Conservation (phyloP, 306 rosid species). For the Rosa chinensis region DNA sequence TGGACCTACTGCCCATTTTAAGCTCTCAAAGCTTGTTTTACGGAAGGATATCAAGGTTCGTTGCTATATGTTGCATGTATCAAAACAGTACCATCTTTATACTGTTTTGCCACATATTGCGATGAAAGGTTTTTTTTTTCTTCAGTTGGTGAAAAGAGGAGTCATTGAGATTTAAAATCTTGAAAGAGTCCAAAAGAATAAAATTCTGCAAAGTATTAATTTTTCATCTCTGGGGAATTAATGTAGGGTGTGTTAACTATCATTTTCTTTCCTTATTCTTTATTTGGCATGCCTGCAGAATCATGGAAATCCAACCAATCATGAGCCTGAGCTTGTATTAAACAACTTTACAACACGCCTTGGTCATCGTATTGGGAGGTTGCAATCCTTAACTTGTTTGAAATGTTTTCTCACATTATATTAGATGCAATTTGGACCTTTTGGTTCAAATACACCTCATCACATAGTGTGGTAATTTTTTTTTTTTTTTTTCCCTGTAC, state of each 20-base stretch:
- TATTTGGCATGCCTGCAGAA: slow-evolving; percentile 47
- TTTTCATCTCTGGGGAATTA: not conserved
- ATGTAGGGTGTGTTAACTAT: not conserved
- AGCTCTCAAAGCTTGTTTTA: slow-evolving; percentile 73
- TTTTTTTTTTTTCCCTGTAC: not conserved
- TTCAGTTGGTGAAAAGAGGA: not conserved
- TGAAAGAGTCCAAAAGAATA: not conserved
- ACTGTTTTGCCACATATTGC: not conserved
- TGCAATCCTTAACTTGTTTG: slow-evolving; percentile 14
- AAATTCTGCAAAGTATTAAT: not conserved
- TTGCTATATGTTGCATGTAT: not conserved
- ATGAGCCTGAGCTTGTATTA: slow-evolving; percentile 83
- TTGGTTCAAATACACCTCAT: not conserved
- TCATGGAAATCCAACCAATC: slow-evolving; percentile 92
- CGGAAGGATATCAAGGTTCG: slow-evolving; percentile 83
- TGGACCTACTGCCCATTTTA: slow-evolving; percentile 96
- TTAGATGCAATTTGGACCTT: slow-evolving; percentile 13
- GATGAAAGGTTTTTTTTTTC: not conserved
- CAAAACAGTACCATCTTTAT: not conserved
- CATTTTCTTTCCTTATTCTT: not conserved
- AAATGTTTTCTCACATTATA: not conserved
- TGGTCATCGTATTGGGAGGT: slow-evolving; percentile 96
- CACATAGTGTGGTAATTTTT: not conserved
- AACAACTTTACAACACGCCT: slow-evolving; percentile 74
- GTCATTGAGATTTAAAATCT: not conserved